phyloP scores from a whole-genome alignment of 768 basidiomycete genomes.

The Dentipellis fragilis region DNA sequence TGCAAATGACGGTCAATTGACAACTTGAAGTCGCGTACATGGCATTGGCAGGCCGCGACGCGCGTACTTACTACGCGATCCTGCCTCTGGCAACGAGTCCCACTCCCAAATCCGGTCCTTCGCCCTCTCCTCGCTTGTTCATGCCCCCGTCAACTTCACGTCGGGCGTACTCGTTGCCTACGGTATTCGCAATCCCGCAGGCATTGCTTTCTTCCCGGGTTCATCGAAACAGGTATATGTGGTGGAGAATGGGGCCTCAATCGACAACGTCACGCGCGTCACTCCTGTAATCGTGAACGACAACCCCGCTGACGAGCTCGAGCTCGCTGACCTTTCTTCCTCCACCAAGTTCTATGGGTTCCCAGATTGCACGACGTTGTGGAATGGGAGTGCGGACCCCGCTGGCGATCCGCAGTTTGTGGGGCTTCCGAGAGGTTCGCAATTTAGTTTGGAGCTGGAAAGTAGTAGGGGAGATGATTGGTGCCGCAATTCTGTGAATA shows the following conservation, averaged over 20 bases:
- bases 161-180: background rate
- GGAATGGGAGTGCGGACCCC: conserved; percentile 34
- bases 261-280: conserved; percentile 29
- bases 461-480: background rate
- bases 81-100: conserved; percentile 30
- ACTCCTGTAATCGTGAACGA: conserved; percentile 30
- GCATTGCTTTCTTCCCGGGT: conserved; percentile 11
- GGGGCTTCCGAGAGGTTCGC: background rate
- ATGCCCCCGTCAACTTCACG: background rate
- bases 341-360: too few species aligned
- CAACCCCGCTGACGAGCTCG: too few species aligned
- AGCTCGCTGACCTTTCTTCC: conserved; percentile 17
- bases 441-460: background rate
- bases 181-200: too few species aligned
- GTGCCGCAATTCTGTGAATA: too few species aligned
- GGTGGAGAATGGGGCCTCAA: conserved; percentile 36
- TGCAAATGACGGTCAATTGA: too few species aligned
- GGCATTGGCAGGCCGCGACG: too few species aligned
- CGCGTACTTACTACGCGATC: too few species aligned
- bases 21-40: too few species aligned
- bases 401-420: conserved; percentile 29
- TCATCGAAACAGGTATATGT: conserved; percentile 24
- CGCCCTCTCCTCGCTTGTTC: conserved; percentile 5
- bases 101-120: conserved; percentile 29
- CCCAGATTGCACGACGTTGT: too few species aligned